Conservation (phyloP, 2,329 filamentous ascomycete species). For the Botrytis galanthina region DNA sequence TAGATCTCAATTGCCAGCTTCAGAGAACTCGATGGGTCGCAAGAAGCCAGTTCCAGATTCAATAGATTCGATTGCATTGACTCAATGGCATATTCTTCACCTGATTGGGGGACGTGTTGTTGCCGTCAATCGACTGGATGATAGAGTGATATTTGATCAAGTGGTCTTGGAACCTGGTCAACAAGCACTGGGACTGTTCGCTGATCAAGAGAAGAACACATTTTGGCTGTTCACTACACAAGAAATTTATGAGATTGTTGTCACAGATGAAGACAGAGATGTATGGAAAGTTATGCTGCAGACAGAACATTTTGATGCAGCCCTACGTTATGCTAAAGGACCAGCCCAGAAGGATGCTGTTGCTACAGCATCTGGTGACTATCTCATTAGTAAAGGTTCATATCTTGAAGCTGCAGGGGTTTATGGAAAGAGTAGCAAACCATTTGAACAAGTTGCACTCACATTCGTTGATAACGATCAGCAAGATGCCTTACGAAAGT, state of each 20-base stretch:
- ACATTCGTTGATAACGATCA: slow-evolving; percentile 87
- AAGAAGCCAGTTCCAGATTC: slow-evolving; percentile 66
- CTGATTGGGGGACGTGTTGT: slow-evolving; percentile 81
- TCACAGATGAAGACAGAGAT: slow-evolving; percentile 85
- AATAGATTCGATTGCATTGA: slow-evolving; percentile 77
- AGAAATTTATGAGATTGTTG: slow-evolving; percentile 91
- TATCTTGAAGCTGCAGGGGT: slow-evolving; percentile 84
- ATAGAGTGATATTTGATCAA: slow-evolving; percentile 84
- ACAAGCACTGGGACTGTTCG: slow-evolving; percentile 75
- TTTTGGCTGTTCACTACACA: slow-evolving; percentile 93
- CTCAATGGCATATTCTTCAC: slow-evolving; percentile 88
- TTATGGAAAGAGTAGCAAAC: slow-evolving; percentile 93
- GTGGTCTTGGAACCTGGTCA: slow-evolving; percentile 78
- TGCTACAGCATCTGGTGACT: slow-evolving; percentile 87
- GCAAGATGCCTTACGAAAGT: slow-evolving; percentile 86
- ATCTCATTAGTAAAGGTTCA: slow-evolving; percentile 75
- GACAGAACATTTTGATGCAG: slow-evolving; percentile 82
- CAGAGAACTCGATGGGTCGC: slow-evolving; percentile 62
- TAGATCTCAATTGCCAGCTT: slow-evolving; percentile 67
- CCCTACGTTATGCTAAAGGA: slow-evolving; percentile 79
- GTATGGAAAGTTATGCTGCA: slow-evolving; percentile 93
- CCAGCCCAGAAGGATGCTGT: slow-evolving; percentile 83
- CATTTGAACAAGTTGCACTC: slow-evolving; percentile 93
- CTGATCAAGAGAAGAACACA: slow-evolving; percentile 91
- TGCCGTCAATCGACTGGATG: slow-evolving; percentile 82